These are phyloP conservation scores for Suaeda aralocaspica DNA, from an alignment of 148 eudicot genomes.

Conservation along the genomic window DNA sequence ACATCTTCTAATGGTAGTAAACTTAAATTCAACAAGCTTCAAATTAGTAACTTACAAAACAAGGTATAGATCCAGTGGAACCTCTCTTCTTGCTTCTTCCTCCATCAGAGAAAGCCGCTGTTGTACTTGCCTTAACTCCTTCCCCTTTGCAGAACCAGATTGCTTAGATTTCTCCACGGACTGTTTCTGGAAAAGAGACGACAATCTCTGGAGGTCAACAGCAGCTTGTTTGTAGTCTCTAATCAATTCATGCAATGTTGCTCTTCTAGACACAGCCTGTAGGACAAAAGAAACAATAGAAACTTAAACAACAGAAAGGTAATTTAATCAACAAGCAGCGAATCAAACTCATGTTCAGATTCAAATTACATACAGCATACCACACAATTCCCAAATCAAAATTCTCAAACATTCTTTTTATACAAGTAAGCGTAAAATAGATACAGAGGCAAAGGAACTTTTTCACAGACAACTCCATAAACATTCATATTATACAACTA, in stretches of 20 bases:
- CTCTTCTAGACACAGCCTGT: conserved; percentile 85
- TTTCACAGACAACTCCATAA: not conserved
- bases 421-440: too few species aligned
- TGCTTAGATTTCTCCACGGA: conserved; percentile 39
- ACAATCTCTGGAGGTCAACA: conserved; percentile 55
- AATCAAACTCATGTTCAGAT: too few species aligned
- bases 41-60: conserved; percentile 56
- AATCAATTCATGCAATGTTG: conserved; percentile 74
- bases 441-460: not conserved
- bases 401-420: too few species aligned
- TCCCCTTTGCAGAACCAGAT: conserved; percentile 46
- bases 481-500: too few species aligned
- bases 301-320: conserved; percentile 10
- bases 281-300: conserved; percentile 18
- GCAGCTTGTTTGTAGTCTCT: conserved; percentile 80
- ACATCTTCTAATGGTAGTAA: not conserved
- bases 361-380: too few species aligned
- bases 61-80: conserved; percentile 64
- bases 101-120: conserved; percentile 55
- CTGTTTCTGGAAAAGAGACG: conserved; percentile 57
- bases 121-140: conserved; percentile 57
- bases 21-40: not conserved
- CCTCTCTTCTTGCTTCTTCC: conserved; percentile 58
- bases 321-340: not conserved
- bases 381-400: too few species aligned